Evolutionary conservation across 345 rosid species (phyloP).

Genomic region (Erysimum cheiranthoides): DNA sequence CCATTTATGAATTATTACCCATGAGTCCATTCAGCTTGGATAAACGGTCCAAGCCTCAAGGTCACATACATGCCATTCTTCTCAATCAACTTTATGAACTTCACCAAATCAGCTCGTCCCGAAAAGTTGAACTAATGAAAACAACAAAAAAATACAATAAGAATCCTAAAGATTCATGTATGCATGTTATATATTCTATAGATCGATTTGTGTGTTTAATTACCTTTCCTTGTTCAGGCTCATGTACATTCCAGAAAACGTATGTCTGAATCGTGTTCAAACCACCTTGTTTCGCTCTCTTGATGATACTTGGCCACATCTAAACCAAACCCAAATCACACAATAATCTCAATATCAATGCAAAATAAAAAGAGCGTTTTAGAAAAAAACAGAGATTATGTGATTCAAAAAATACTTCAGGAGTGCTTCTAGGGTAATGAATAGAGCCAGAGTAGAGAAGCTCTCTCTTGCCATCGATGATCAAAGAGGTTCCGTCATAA

Average conservation of each 20-base stretch:
- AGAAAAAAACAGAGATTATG: neutral
- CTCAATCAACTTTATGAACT: slow-evolving; percentile 65
- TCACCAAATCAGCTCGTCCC: slow-evolving; percentile 78
- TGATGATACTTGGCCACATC: slow-evolving; percentile 53
- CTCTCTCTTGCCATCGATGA: slow-evolving; percentile 41
- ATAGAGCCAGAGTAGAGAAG: slow-evolving; percentile 46
- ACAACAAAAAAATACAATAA: neutral
- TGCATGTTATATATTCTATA: neutral
- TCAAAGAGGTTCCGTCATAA: slow-evolving; percentile 42
- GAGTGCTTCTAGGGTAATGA: slow-evolving; percentile 45
- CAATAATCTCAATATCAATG: slow-evolving; percentile 3
- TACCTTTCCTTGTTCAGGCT: slow-evolving; percentile 53
- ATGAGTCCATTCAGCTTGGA: slow-evolving; percentile 98
- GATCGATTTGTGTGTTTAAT: neutral
- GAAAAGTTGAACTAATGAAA: slow-evolving; percentile 63
- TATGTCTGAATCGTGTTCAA: slow-evolving; percentile 72
- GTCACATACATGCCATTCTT: slow-evolving; percentile 68
- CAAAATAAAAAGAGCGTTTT: neutral
- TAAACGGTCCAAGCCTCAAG: slow-evolving; percentile 85
- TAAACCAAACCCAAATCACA: slow-evolving; percentile 12
- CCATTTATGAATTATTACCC: slow-evolving; percentile 56
- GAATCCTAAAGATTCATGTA: neutral
- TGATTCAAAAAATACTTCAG: slow-evolving; percentile 28
- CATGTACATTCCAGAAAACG: slow-evolving; percentile 75
- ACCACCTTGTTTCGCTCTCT: slow-evolving; percentile 61